Conservation (phyloP, 139 green algal genomes). For the Closterium sp. region DNA sequence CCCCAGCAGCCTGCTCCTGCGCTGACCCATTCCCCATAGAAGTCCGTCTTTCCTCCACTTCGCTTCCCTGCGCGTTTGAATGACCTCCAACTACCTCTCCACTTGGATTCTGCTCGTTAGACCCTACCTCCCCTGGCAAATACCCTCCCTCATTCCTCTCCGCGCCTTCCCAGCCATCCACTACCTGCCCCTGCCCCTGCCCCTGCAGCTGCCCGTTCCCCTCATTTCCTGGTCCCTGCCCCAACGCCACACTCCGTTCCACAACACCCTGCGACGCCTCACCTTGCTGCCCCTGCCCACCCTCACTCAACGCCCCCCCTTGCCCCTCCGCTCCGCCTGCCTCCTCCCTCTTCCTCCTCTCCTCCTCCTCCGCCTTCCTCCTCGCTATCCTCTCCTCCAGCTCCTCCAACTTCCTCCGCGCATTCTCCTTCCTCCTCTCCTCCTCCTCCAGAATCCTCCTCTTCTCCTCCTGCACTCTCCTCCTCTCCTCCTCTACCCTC, state of each 20-base stretch:
- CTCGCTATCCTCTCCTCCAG: conserved; percentile 36
- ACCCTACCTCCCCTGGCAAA: too few species aligned
- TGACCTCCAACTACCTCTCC: too few species aligned
- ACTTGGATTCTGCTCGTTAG: too few species aligned
- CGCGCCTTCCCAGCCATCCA: too few species aligned
- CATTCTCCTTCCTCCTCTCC: conserved; percentile 46
- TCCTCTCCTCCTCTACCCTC: conserved; percentile 33
- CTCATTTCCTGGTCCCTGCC: neutral
- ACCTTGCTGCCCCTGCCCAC: neutral
- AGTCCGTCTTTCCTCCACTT: too few species aligned
- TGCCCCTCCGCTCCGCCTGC: neutral
- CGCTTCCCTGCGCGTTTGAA: too few species aligned
- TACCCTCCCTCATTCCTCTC: too few species aligned
- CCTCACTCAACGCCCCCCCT: neutral
- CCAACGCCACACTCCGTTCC: neutral
- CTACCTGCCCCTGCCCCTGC: too few species aligned
- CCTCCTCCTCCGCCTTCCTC: neutral
- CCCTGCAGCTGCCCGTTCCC: neutral
- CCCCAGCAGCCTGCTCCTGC: neutral
- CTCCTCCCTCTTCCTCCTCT: neutral
- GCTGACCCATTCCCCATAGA: too few species aligned
- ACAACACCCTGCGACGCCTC: neutral
- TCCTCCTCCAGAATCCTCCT: conserved; percentile 30
- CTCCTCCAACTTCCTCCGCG: conserved; percentile 35
- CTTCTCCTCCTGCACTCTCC: conserved; percentile 31